phyloP scores from a whole-genome alignment of 495 filamentous ascomycete genomes.

The Astrocystis sublimbata region DNA sequence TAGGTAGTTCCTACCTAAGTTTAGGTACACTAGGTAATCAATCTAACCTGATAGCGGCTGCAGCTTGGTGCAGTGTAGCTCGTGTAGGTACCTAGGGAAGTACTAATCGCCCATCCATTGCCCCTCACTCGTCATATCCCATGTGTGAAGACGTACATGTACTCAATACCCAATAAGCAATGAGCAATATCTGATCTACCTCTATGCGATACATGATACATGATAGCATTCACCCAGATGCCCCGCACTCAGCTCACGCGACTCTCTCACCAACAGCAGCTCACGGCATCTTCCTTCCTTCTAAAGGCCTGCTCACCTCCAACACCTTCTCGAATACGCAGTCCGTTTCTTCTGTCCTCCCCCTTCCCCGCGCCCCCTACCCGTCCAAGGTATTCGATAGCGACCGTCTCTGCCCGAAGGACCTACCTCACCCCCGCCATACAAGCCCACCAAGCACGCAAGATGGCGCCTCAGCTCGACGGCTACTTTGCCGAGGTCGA shows the following conservation, averaged over 20 bases:
- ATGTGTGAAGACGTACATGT: neutral
- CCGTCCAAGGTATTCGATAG: neutral
- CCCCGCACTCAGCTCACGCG: constrained; percentile 41
- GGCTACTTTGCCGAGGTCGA: constrained; percentile 90
- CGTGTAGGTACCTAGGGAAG: neutral
- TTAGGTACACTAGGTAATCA: too few relatives aligned
- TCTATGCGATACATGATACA: neutral
- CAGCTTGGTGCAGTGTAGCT: too few relatives aligned
- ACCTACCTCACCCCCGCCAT: constrained; percentile 49
- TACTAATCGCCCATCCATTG: constrained; percentile 9
- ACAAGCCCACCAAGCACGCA: constrained; percentile 55
- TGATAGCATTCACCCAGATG: constrained; percentile 28
- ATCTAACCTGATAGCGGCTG: too few relatives aligned
- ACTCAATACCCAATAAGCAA: neutral
- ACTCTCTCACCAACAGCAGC: constrained; percentile 30
- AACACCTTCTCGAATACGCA: neutral
- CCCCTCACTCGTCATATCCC: constrained; percentile 5
- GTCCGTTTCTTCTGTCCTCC: constrained; percentile 1
- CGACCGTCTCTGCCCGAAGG: constrained; percentile 18
- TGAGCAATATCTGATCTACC: neutral
- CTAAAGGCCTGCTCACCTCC: neutral
- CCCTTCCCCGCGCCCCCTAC: neutral
- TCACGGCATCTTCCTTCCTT: constrained; percentile 16
- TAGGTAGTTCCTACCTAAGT: too few relatives aligned
- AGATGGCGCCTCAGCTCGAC: constrained; percentile 83